Conservation (phyloP, 306 rosid species). For the Potentilla sterilis region DNA sequence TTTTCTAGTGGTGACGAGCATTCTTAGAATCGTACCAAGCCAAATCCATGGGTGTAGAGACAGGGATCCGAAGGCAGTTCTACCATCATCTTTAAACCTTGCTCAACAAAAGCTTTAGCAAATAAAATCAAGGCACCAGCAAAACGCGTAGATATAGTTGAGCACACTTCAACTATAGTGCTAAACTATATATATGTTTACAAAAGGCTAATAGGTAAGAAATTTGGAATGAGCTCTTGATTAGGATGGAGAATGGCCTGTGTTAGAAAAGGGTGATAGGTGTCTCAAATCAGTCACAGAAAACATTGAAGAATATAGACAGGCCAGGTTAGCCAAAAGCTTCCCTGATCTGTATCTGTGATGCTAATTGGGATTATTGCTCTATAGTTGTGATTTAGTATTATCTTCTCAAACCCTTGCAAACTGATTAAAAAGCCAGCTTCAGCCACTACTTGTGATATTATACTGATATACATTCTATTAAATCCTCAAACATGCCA, state of each 20-base stretch:
- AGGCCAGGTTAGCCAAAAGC: background rate
- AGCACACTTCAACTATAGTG: background rate
- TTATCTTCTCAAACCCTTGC: background rate
- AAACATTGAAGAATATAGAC: background rate
- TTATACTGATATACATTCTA: too few relatives aligned
- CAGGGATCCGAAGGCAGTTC: background rate
- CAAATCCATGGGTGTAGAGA: background rate
- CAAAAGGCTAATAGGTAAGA: background rate
- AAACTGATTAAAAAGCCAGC: too few relatives aligned
- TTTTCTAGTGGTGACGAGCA: background rate
- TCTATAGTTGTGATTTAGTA: background rate
- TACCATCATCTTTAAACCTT: background rate
- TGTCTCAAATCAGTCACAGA: background rate
- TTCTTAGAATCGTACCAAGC: background rate
- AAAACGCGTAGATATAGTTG: background rate
- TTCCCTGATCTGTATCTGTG: background rate
- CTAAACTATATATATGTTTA: too few relatives aligned
- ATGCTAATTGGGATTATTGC: background rate
- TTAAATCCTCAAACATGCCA: background rate
- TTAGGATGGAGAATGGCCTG: background rate
- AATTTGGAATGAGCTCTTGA: background rate
- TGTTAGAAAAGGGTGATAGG: background rate
- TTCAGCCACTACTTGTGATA: too few relatives aligned
- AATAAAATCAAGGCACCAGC: background rate
- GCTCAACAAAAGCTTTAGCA: background rate